These are phyloP conservation scores for Hyphodiscus sp. DNA, from an alignment of 2,329 filamentous ascomycete species.

Conservation along the genomic window DNA sequence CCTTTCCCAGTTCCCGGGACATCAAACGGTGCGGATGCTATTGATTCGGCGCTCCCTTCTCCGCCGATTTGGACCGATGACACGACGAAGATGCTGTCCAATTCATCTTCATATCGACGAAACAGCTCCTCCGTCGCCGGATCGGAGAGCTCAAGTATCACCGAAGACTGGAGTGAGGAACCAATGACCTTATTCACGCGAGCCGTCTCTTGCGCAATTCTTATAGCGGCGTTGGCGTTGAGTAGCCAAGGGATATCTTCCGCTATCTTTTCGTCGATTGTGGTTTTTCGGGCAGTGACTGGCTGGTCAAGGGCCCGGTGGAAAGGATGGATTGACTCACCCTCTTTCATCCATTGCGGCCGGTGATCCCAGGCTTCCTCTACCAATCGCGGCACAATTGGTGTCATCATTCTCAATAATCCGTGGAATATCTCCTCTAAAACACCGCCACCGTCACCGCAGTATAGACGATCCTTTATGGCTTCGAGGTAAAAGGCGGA, in stretches of 20 bases:
- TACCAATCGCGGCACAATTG: constrained; percentile 75
- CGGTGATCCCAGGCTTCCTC: constrained; percentile 83
- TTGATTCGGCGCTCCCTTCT: constrained; percentile 43
- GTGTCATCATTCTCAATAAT: constrained; percentile 71
- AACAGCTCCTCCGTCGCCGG: constrained; percentile 26
- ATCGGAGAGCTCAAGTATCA: constrained; percentile 46
- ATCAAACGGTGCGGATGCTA: constrained; percentile 21
- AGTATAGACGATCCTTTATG: constrained; percentile 87
- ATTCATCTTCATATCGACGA: constrained; percentile 32
- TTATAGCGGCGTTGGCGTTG: constrained; percentile 56
- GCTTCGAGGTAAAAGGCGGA: constrained; percentile 93
- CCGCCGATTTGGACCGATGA: constrained; percentile 51
- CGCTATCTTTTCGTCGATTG: constrained; percentile 1
- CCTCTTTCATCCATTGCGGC: constrained; percentile 54
- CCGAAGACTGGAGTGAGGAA: constrained; percentile 71
- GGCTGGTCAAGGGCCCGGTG: constrained; percentile 28
- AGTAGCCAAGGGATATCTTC: constrained; percentile 21
- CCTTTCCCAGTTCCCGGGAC: constrained; percentile 18
- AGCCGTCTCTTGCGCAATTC: constrained; percentile 67
- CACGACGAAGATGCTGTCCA: constrained; percentile 59
- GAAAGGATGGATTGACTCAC: constrained; percentile 34
- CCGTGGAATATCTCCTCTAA: constrained; percentile 63
- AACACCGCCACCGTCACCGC: constrained; percentile 61
- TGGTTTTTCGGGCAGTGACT: constrained; percentile 7
- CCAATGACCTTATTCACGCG: constrained; percentile 67